Conservation (phyloP, 2,329 filamentous ascomycete species). For the Aschersonia sp. region DNA sequence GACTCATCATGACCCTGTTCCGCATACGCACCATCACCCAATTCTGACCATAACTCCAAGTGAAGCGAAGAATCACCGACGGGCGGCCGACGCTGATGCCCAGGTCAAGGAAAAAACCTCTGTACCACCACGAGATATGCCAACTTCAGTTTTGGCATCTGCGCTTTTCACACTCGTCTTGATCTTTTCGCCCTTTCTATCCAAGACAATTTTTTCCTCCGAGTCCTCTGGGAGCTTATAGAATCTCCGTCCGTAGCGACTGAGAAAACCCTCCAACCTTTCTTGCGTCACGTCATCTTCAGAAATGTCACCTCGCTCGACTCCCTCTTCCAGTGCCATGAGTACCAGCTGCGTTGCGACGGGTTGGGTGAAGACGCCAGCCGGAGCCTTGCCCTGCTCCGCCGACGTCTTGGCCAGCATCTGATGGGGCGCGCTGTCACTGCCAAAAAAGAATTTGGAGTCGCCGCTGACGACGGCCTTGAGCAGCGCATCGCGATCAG, state of each 20-base stretch:
- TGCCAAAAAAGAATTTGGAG: slow-evolving; percentile 54
- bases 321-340: slow-evolving; percentile 43
- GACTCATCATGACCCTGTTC: no score
- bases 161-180: slow-evolving; percentile 21
- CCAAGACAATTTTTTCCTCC: slow-evolving; percentile 18
- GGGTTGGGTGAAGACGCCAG: slow-evolving; percentile 70
- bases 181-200: slow-evolving; percentile 26
- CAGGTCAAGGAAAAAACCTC: slow-evolving; percentile 27
- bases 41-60: no score
- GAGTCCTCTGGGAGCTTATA: slow-evolving; percentile 26
- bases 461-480: slow-evolving; percentile 44
- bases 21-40: no score
- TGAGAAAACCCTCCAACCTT: slow-evolving; percentile 38
- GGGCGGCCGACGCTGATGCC: slow-evolving; percentile 5
- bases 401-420: slow-evolving; percentile 38
- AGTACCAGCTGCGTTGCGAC: slow-evolving; percentile 53
- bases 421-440: slow-evolving; percentile 52
- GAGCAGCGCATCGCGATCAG: slow-evolving; percentile 59
- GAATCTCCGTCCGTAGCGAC: slow-evolving; percentile 36
- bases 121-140: slow-evolving; percentile 25
- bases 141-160: slow-evolving; percentile 26
- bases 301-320: slow-evolving; percentile 35
- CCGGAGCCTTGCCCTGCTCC: slow-evolving; percentile 41
- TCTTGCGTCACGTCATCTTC: slow-evolving; percentile 40
- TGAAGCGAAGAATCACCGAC: no score